These are phyloP conservation scores for Aspergillus sp. DNA, from an alignment of 2,329 filamentous ascomycete species.

Conservation along the genomic window DNA sequence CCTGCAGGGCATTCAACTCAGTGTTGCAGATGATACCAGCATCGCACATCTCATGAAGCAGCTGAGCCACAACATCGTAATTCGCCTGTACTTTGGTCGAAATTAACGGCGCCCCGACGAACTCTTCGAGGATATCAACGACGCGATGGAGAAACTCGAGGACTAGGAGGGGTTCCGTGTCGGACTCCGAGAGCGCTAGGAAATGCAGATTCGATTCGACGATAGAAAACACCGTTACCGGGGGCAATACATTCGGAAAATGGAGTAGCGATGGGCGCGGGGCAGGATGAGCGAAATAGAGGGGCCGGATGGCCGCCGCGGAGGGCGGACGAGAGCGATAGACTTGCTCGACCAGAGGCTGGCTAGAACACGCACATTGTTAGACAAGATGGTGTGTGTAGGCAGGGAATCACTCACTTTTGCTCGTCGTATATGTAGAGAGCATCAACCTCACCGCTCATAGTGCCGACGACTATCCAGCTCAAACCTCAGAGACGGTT, in stretches of 20 bases:
- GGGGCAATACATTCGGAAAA: slow-evolving; percentile 75
- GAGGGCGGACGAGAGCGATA: slow-evolving; percentile 81
- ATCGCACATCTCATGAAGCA: slow-evolving; percentile 96
- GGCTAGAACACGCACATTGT: slow-evolving; percentile 53
- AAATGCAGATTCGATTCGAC: slow-evolving; percentile 85
- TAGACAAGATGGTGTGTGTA: background rate
- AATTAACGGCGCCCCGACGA: slow-evolving; percentile 82
- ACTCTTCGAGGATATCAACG: slow-evolving; percentile 90
- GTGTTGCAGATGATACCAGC: slow-evolving; percentile 85
- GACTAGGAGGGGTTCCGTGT: slow-evolving; percentile 84
- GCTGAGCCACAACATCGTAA: slow-evolving; percentile 91
- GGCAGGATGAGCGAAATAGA: slow-evolving; percentile 78
- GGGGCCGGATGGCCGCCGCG: slow-evolving; percentile 72
- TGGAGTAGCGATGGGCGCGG: slow-evolving; percentile 87
- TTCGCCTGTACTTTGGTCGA: slow-evolving; percentile 82
- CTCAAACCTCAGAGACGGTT: slow-evolving; percentile 20
- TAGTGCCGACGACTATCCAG: slow-evolving; percentile 47
- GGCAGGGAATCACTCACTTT: slow-evolving; percentile 59
- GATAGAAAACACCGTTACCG: slow-evolving; percentile 85
- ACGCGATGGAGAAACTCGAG: slow-evolving; percentile 94
- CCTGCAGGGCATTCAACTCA: slow-evolving; percentile 87
- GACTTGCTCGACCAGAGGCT: slow-evolving; percentile 80
- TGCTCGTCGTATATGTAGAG: slow-evolving; percentile 96
- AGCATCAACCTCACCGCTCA: slow-evolving; percentile 88
- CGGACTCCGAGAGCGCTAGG: slow-evolving; percentile 77